Base-by-base conservation (phyloP, 2,329 filamentous ascomycete species). In the Acrocalymma vagum region DNA sequence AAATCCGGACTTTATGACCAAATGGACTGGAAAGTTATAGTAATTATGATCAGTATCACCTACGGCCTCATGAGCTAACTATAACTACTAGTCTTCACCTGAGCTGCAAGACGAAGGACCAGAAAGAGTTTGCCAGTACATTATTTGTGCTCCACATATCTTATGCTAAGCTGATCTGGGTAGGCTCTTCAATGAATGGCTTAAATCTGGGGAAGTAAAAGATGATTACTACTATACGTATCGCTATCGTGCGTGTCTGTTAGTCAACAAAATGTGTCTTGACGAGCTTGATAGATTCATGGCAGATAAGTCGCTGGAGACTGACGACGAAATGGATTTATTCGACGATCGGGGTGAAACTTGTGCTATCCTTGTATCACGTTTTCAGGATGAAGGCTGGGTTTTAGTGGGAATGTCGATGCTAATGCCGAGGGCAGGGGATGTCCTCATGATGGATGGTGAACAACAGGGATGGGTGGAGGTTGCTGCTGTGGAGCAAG, bases 11-110 rank as follows among this genome's bases (percentile, higher is more conserved):
- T 37, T 9, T 42, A 37, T 15, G 39, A 42, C 20, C 7, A 25
- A 6, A 38, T 42, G 23, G 32, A 42, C 16, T 42, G 39, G 39
- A 42, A 42, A 41, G 30, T 35, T 21, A 32, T 41, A 26, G 38
- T 29, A 26, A n/a, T n/a, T n/a, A n/a, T n/a, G n/a, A n/a, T n/a
- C n/a, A n/a, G n/a, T n/a, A n/a, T n/a, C n/a, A n/a, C 26, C 15
- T 26, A 21, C 30, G 17, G 9, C 14, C 18, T 14, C 9, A 10
- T 37, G 4, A 16, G 17, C 5, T n/a, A 14, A 26, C 17, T 21
- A 22, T n/a, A n/a, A n/a, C n/a, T n/a, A 15, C n/a, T 29, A 23
- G 17, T 21, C 26, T 22, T 37, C 26, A 29, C 26, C 5, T 8
- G 13, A 22, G 10, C 13, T 16, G 11, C 34, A 23, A 16, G 31